Evolutionary conservation across 345 rosid species (phyloP).

Genomic region (Aegle marmelos): DNA sequence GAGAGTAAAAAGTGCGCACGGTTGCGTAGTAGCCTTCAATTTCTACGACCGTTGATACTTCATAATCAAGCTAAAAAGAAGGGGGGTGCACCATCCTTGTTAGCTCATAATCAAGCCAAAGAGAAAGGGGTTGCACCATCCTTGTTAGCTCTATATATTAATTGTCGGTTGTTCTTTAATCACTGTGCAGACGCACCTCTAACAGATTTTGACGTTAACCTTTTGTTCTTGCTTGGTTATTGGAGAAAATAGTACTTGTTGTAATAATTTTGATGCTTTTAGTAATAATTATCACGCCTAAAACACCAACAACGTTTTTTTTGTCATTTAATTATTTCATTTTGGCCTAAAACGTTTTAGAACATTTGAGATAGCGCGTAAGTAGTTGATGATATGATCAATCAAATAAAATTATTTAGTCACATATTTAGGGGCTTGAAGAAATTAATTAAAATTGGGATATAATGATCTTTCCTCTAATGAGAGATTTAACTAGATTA

Average conservation of each 20-base stretch:
- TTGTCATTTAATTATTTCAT: neutral
- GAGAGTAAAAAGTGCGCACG: neutral
- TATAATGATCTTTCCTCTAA: too few species aligned
- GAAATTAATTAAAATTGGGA: too few species aligned
- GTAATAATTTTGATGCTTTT: neutral
- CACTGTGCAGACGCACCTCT: neutral
- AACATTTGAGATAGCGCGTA: neutral
- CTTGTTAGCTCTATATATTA: slow-evolving; percentile 16
- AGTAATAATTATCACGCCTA: neutral
- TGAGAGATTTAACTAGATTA: too few species aligned
- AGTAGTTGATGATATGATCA: neutral
- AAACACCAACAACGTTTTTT: neutral
- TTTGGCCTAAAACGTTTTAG: neutral
- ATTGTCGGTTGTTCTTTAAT: slow-evolving; percentile 34
- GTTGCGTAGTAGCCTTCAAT: slow-evolving; percentile 23
- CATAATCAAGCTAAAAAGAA: slow-evolving; percentile 21
- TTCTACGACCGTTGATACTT: slow-evolving; percentile 29
- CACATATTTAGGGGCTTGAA: too few species aligned
- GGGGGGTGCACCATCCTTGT: slow-evolving; percentile 16
- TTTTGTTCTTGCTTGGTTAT: neutral
- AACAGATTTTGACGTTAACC: slow-evolving; percentile 35
- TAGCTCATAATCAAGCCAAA: slow-evolving; percentile 26
- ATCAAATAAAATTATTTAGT: too few species aligned
- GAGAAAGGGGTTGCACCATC: neutral
- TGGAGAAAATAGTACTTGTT: neutral